Base-by-base conservation (phyloP, 2,329 filamentous ascomycete species). In the Trichoderma sp. region DNA sequence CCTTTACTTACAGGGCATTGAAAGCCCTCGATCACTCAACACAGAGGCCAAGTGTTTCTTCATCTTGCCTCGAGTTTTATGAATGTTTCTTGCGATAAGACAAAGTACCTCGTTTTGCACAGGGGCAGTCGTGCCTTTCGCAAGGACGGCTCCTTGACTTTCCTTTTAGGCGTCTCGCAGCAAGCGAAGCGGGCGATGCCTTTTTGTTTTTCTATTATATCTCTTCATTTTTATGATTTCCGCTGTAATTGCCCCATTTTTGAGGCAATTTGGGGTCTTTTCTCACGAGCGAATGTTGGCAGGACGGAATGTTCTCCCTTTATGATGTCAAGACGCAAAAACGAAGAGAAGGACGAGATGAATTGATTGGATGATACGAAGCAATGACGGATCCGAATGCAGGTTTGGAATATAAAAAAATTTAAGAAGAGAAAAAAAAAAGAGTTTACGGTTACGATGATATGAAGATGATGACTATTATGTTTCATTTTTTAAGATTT, bases 381-480 rank as follows among this genome's bases (percentile, higher is more conserved):
- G 24, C 30, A 58, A 69, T 51, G 36, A 69, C 6, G 32, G 56
- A 69, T 26, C 24, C 18, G 58, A 28, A 39, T 43, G 39, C 7
- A 53, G 24, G 34, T n/a, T 71, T 26, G 32, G 67, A 56, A 14
- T 34, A 43, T 34, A 34, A 24, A 28, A 63, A 62, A 56, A 28
- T 21, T 15, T n/a, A 4, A 21, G 34, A 53, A 5, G 15, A 56
- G 56, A 68, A 53, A 72, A 71, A 71, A 62, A 62, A 43, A 34
- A 53, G 66, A 72, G 36, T 65, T 72, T 64, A 72, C 56, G 71
- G 64, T 72, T 60, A 72, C 32, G 71, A 72, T 70, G 32, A 61
- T n/a, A 69, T 61, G 65, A 70, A 53, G 39, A 70, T 62, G 39
- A 71, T 51, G 60, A 70, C 34, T 53, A 47, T 70, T 26, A 43